These are phyloP conservation scores for Dryadomyces quercivorus DNA, from an alignment of 2,329 filamentous ascomycete genomes.

Conservation along the genomic window DNA sequence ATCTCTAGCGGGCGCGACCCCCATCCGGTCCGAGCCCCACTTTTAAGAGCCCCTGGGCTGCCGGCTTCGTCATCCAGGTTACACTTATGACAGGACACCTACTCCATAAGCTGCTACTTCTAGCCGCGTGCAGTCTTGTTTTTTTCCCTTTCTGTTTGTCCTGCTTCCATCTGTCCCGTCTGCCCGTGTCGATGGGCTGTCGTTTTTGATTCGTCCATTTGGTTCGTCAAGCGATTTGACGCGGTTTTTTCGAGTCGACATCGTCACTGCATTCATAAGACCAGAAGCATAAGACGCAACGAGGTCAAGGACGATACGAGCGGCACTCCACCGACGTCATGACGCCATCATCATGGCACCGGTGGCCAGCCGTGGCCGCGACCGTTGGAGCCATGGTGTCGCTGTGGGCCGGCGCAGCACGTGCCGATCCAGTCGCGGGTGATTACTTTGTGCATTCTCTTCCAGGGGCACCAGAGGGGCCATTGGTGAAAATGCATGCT, in stretches of 20 bases:
- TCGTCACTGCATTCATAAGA: no score
- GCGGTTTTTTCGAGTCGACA: background rate
- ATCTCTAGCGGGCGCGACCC: background rate
- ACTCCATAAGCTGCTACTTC: background rate
- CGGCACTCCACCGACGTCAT: background rate
- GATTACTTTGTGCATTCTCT: slow-evolving; percentile 85
- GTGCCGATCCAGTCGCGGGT: slow-evolving; percentile 44
- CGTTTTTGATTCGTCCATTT: background rate
- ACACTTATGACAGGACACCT: background rate
- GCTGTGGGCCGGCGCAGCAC: slow-evolving; percentile 23
- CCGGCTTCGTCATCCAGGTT: background rate
- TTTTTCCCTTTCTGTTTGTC: background rate
- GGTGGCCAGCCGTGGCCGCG: slow-evolving; percentile 15
- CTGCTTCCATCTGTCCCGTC: background rate
- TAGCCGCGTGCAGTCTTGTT: background rate
- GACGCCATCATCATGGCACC: slow-evolving; percentile 10
- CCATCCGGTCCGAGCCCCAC: background rate
- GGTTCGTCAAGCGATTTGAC: no score
- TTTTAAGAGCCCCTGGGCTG: background rate
- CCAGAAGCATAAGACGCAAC: no score
- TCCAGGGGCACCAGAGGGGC: slow-evolving; percentile 69
- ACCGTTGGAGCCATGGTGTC: slow-evolving; percentile 26
- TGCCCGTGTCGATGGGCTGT: background rate
- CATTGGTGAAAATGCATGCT: slow-evolving; percentile 92
- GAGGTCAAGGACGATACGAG: no score